phyloP scores from a whole-genome alignment of 129 eudicot species.

The Logfia minima region DNA sequence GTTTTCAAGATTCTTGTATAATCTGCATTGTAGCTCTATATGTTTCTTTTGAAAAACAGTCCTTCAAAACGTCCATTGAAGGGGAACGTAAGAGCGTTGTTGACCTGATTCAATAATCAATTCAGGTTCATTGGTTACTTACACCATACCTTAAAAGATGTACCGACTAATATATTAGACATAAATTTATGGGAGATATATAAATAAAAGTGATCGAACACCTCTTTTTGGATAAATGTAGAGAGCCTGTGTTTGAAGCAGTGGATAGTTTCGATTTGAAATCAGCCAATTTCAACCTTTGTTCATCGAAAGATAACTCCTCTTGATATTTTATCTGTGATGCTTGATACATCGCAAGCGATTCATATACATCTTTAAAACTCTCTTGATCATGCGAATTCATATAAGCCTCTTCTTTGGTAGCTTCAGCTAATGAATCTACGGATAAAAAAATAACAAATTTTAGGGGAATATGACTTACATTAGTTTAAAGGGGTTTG shows the following conservation, averaged over 20 bases:
- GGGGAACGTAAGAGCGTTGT: slow-evolving; percentile 43
- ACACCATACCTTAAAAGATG: background rate
- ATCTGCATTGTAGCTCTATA: slow-evolving; percentile 49
- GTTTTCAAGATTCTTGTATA: slow-evolving; percentile 57
- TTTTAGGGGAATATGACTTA: too few species aligned
- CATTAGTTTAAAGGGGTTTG: too few species aligned
- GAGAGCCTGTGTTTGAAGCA: slow-evolving; percentile 35
- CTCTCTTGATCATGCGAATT: slow-evolving; percentile 38
- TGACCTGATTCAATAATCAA: slow-evolving; percentile 45
- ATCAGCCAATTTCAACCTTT: slow-evolving; percentile 35
- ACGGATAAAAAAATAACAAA: background rate
- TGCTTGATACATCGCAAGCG: slow-evolving; percentile 61
- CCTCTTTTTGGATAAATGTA: slow-evolving; percentile 50
- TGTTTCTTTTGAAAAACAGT: slow-evolving; percentile 52
- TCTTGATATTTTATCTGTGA: slow-evolving; percentile 52
- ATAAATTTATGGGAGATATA: too few species aligned
- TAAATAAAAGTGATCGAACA: slow-evolving; percentile 15
- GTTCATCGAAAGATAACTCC: slow-evolving; percentile 47
- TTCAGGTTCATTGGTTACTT: background rate
- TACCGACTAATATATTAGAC: too few species aligned
- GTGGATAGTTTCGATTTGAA: slow-evolving; percentile 35
- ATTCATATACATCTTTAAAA: slow-evolving; percentile 41
- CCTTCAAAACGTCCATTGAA: slow-evolving; percentile 56
- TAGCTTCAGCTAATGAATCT: slow-evolving; percentile 47
- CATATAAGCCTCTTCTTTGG: slow-evolving; percentile 32